Conservation (phyloP, 2,329 filamentous ascomycete genomes). For the Beauveria rudraprayagi region DNA sequence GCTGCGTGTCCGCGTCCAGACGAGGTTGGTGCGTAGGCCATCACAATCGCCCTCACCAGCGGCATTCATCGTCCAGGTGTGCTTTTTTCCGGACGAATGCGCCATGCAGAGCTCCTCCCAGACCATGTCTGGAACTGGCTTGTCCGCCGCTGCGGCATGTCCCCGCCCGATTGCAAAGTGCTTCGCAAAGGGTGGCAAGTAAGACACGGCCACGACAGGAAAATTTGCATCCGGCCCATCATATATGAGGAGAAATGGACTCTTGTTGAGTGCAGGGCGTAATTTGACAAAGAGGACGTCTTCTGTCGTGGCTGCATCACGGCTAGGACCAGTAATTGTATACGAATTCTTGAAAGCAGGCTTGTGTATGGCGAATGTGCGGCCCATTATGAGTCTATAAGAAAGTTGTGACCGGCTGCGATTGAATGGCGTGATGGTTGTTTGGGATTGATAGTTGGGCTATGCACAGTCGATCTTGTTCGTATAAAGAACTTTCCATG, state of each 20-base stretch:
- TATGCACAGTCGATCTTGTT: not conserved
- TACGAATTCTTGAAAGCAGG: conserved; percentile 1
- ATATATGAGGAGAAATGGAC: not conserved
- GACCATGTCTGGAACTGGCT: not conserved
- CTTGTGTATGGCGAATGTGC: conserved; percentile 2
- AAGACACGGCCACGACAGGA: conserved; percentile 7
- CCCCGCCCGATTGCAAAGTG: not conserved
- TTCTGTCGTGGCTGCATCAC: not conserved
- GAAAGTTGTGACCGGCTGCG: not conserved
- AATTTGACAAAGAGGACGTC: not conserved
- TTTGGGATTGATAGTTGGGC: not conserved
- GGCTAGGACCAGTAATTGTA: conserved; percentile 1
- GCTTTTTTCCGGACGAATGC: conserved; percentile 5
- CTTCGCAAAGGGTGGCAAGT: conserved; percentile 4
- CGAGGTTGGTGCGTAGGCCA: not conserved
- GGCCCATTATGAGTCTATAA: not conserved
- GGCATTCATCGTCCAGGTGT: conserved; percentile 10
- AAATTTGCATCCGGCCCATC: not conserved
- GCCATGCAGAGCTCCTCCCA: conserved; percentile 8
- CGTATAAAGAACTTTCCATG: not conserved
- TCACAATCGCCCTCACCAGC: not conserved
- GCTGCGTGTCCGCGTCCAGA: conserved; percentile 13
- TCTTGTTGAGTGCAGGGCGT: not conserved
- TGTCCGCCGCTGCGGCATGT: not conserved
- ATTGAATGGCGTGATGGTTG: not conserved